A percentile compares a stretch with the other conserved stretches of the same genome.
phyloP scores from a whole-genome alignment of 495 filamentous ascomycete species.

The Aspergillus avenaceus region DNA sequence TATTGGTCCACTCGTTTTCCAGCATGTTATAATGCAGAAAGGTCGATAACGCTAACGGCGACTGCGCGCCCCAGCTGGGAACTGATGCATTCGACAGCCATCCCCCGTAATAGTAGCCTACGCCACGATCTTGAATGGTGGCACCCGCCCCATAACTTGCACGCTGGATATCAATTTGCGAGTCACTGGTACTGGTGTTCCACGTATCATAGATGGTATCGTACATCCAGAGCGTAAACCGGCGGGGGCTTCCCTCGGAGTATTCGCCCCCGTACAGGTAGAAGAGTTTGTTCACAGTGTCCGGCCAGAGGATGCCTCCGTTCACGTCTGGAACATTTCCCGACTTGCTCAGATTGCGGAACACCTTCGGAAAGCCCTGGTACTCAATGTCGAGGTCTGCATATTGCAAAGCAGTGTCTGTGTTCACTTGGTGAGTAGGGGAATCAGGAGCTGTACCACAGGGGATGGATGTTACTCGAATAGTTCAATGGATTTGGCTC shows the following conservation, averaged over 20 bases:
- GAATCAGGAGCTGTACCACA: neutral
- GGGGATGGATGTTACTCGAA: neutral
- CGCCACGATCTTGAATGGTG: neutral
- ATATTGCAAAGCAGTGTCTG: constrained; percentile 2
- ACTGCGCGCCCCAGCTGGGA: neutral
- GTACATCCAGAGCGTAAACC: constrained; percentile 4
- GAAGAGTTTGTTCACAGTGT: constrained; percentile 6
- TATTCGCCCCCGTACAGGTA: constrained; percentile 9
- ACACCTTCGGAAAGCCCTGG: constrained; percentile 1
- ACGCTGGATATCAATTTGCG: constrained; percentile 1
- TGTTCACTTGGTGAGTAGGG: neutral
- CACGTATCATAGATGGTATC: constrained; percentile 1
- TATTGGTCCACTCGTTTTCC: constrained; percentile 2
- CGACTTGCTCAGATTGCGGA: constrained; percentile 4
- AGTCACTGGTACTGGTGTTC: neutral
- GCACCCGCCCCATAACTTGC: constrained; percentile 4
- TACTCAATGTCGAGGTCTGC: constrained; percentile 6
- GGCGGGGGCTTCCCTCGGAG: neutral
- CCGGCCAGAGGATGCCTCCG: constrained; percentile 6
- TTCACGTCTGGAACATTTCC: neutral
- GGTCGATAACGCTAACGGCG: neutral
- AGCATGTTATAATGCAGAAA: constrained; percentile 1
- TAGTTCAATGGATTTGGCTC: constrained; percentile 3
- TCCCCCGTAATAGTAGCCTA: constrained; percentile 7
- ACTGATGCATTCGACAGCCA: constrained; percentile 3